These are phyloP conservation scores for Ogataea hybrid DNA, from an alignment of 1,139 yeast genomes.

Conservation along the genomic window DNA sequence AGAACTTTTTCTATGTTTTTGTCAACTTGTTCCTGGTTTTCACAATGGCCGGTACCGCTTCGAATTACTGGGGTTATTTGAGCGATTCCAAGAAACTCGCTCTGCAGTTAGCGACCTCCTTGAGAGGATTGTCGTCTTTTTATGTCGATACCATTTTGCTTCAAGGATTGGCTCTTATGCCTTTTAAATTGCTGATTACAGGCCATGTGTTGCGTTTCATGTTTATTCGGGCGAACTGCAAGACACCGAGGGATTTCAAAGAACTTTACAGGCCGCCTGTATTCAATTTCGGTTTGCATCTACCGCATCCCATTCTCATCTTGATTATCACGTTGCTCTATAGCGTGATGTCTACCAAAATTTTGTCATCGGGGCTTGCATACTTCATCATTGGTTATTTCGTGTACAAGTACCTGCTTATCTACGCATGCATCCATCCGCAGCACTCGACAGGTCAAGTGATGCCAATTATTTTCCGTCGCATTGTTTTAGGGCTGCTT, in stretches of 20 bases:
- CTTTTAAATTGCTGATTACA: conserved; percentile 59
- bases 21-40: conserved; percentile 76
- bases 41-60: conserved; percentile 78
- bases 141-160: conserved; percentile 72
- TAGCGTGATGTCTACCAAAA: conserved; percentile 75
- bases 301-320: conserved; percentile 79
- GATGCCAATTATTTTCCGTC: conserved; percentile 77
- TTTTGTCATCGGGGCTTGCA: conserved; percentile 66
- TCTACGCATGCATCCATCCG: conserved; percentile 80
- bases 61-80: conserved; percentile 71
- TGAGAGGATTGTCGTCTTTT: conserved; percentile 65
- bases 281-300: conserved; percentile 75
- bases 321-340: conserved; percentile 73
- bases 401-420: conserved; percentile 76
- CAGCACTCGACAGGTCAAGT: conserved; percentile 89
- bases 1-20: conserved; percentile 75
- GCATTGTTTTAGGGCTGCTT: conserved; percentile 67
- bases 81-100: conserved; percentile 78
- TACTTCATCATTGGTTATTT: conserved; percentile 75
- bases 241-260: conserved; percentile 55
- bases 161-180: conserved; percentile 79
- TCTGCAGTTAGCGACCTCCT: conserved; percentile 66
- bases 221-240: conserved; percentile 54
- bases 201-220: conserved; percentile 69
- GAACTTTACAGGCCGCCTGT: conserved; percentile 73